A percentile compares a stretch with the other conserved stretches of the same genome.
Conservation (phyloP, 768 basidiomycete species). For the Trametes meyenii region DNA sequence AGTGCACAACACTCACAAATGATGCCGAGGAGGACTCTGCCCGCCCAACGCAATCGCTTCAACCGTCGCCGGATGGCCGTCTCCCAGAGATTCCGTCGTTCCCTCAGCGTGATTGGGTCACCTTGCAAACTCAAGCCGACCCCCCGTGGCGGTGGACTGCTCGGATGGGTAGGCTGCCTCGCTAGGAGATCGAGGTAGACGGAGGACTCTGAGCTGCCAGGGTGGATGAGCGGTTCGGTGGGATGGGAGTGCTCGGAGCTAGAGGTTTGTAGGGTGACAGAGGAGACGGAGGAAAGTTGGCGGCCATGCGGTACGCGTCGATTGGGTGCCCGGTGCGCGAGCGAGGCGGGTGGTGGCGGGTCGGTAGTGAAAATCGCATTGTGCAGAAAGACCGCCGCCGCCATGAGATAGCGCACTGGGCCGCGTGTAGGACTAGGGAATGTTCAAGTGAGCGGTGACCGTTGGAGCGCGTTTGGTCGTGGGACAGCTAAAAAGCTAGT, state of each 20-base stretch:
- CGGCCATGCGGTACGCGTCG: slow-evolving; percentile 23
- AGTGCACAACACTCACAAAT: slow-evolving; percentile 38
- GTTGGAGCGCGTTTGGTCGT: not conserved
- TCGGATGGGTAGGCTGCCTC: slow-evolving; percentile 48
- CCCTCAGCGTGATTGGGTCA: slow-evolving; percentile 36
- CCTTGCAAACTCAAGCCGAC: slow-evolving; percentile 33
- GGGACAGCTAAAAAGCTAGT: slow-evolving; percentile 7
- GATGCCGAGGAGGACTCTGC: slow-evolving; percentile 35
- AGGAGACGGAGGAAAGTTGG: slow-evolving; percentile 35
- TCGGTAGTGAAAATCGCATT: slow-evolving; percentile 48
- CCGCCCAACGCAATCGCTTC: slow-evolving; percentile 37
- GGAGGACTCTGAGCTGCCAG: slow-evolving; percentile 29
- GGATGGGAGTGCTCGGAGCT: slow-evolving; percentile 36
- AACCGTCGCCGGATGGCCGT: slow-evolving; percentile 35
- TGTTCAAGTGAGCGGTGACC: not conserved
- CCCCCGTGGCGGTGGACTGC: slow-evolving; percentile 37
- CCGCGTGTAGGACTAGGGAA: not conserved
- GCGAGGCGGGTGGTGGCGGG: slow-evolving; percentile 23
- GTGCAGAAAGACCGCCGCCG: slow-evolving; percentile 57
- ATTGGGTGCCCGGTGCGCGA: slow-evolving; percentile 9
- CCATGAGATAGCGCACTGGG: slow-evolving; percentile 43
- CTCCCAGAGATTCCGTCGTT: slow-evolving; percentile 37
- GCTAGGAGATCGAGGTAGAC: slow-evolving; percentile 43
- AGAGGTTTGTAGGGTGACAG: slow-evolving; percentile 33
- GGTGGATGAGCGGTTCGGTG: slow-evolving; percentile 35